Conservation (phyloP, 257 asterid species). For the Solanum pinnatisectum region DNA sequence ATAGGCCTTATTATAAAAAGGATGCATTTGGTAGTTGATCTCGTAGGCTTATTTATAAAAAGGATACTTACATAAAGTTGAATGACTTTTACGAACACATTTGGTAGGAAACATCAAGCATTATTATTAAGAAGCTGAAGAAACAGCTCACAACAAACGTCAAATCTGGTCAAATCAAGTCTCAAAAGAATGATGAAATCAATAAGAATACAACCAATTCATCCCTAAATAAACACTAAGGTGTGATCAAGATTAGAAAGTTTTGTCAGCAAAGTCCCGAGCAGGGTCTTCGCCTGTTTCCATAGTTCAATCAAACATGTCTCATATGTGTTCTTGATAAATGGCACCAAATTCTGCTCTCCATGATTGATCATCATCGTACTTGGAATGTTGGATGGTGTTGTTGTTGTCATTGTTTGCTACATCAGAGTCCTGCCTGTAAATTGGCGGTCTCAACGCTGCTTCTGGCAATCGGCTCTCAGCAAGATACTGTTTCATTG, state of each 20-base stretch:
- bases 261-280: background rate
- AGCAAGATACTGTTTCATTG: constrained; percentile 93
- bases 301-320: background rate
- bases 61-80: background rate
- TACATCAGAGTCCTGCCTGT: constrained; percentile 43
- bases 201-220: background rate
- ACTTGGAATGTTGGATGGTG: constrained; percentile 12
- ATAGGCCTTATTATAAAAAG: background rate
- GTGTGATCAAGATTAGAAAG: background rate
- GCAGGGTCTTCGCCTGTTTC: background rate
- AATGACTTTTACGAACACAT: background rate
- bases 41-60: background rate
- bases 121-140: background rate
- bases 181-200: background rate
- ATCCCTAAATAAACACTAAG: background rate
- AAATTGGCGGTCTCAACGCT: constrained; percentile 47
- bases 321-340: constrained; percentile 52
- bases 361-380: constrained; percentile 97
- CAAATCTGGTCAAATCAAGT: background rate
- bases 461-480: constrained; percentile 91
- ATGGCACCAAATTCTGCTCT: constrained; percentile 95
- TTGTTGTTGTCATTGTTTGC: constrained; percentile 14
- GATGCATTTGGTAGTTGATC: background rate
- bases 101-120: background rate
- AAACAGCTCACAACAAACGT: background rate